Conservation (phyloP, 169 alveolate genomes). For the Eimeria acervulina region DNA sequence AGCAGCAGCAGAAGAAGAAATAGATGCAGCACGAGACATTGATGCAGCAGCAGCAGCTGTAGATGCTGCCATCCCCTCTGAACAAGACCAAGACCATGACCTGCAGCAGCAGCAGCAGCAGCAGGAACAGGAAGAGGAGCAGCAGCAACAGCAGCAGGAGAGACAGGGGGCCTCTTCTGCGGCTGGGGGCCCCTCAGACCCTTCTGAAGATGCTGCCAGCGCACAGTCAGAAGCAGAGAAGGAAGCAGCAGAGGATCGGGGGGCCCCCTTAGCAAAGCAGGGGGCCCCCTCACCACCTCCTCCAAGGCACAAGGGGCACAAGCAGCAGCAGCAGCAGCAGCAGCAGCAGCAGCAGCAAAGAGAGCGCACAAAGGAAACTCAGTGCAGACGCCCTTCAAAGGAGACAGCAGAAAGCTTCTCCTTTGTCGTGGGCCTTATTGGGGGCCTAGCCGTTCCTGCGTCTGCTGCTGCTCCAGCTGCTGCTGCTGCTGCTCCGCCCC, state of each 20-base stretch:
- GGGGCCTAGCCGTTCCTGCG: conserved; percentile 71
- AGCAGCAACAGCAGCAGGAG: conserved; percentile 21
- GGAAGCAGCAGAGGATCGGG: not conserved
- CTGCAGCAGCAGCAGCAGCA: not conserved
- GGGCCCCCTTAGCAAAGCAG: not conserved
- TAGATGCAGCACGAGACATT: too few species aligned
- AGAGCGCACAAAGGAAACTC: not conserved
- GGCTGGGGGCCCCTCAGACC: not conserved
- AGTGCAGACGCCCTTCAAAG: not conserved
- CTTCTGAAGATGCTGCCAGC: not conserved
- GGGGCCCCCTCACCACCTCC: not conserved
- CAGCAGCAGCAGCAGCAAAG: conserved; percentile 38
- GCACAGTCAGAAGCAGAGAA: not conserved
- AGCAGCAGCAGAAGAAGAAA: not conserved
- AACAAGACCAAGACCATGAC: not conserved
- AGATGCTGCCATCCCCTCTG: not conserved
- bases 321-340: conserved; percentile 34
- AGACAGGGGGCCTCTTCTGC: not conserved
- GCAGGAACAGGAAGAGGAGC: not conserved
- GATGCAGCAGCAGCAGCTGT: conserved; percentile 39
- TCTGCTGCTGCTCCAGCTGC: conserved; percentile 38
- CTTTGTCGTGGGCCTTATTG: conserved; percentile 41
- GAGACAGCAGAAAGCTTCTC: conserved; percentile 45
- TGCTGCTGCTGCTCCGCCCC: not conserved
- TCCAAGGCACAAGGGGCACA: not conserved